phyloP scores from a whole-genome alignment of 1,284 basidiomycete genomes.

The Ustilago sp. region DNA sequence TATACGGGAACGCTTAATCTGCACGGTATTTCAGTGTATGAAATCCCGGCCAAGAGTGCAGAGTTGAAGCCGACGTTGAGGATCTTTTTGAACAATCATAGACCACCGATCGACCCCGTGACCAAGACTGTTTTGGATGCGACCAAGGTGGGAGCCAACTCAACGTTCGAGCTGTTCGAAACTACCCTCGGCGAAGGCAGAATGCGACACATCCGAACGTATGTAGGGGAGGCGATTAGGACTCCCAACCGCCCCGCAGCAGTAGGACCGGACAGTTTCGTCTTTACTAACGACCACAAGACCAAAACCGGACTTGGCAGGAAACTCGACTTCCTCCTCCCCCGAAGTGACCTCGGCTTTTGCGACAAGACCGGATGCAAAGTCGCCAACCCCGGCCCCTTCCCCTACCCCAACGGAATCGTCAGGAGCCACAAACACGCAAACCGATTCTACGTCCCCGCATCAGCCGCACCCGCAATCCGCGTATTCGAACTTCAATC shows the following conservation, averaged over 20 bases:
- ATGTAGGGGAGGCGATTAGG: slow-evolving; percentile 74
- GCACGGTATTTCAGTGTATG: slow-evolving; percentile 78
- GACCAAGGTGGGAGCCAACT: slow-evolving; percentile 76
- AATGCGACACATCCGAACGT: slow-evolving; percentile 75
- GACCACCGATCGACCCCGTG: slow-evolving; percentile 46
- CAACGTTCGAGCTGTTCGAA: slow-evolving; percentile 79
- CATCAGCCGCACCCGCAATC: slow-evolving; percentile 41
- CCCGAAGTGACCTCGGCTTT: slow-evolving; percentile 47
- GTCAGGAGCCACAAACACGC: slow-evolving; percentile 29
- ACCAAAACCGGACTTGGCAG: slow-evolving; percentile 40
- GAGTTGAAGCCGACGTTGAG: slow-evolving; percentile 48
- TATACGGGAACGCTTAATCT: slow-evolving; percentile 72
- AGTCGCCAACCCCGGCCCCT: slow-evolving; percentile 38
- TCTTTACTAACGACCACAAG: slow-evolving; percentile 62
- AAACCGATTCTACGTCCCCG: slow-evolving; percentile 42
- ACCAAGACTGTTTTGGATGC: slow-evolving; percentile 40
- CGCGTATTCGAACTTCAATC: slow-evolving; percentile 53
- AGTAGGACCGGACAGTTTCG: slow-evolving; percentile 57
- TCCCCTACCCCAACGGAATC: slow-evolving; percentile 56
- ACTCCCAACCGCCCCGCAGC: slow-evolving; percentile 81
- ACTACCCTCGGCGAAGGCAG: slow-evolving; percentile 72
- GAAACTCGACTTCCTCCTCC: slow-evolving; percentile 35
- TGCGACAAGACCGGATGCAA: slow-evolving; percentile 60
- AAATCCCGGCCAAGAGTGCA: slow-evolving; percentile 33
- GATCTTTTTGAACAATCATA: slow-evolving; percentile 62